A percentile compares a stretch with the other conserved stretches of the same genome.
Evolutionary conservation across 1,284 basidiomycete species (phyloP).

Genomic region (Bjerkandera adusta): DNA sequence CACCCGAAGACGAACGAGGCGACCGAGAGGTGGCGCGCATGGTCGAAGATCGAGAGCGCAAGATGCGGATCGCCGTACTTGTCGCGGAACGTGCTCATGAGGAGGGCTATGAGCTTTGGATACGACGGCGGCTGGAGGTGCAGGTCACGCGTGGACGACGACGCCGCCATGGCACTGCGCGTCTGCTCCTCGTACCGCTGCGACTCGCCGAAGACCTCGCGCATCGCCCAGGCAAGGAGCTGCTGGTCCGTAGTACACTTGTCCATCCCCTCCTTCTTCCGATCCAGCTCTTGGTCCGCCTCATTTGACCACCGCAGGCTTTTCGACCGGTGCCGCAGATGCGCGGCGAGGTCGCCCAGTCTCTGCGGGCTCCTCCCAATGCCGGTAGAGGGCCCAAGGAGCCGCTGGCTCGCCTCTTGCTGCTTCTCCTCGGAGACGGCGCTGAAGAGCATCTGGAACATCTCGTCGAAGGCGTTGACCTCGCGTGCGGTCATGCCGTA

Average conservation of each 20-base stretch:
- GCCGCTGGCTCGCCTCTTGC: not conserved
- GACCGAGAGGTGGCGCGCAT: constrained; percentile 70
- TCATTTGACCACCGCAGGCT: constrained; percentile 49
- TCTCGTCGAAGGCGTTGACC: constrained; percentile 61
- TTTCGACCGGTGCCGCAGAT: constrained; percentile 48
- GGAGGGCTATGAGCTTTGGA: constrained; percentile 67
- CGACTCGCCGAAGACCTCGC: constrained; percentile 66
- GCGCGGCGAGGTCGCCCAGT: constrained; percentile 34
- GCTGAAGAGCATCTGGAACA: constrained; percentile 71
- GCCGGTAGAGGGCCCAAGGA: constrained; percentile 13
- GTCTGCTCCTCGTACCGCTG: constrained; percentile 47
- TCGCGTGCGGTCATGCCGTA: constrained; percentile 70
- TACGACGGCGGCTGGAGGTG: constrained; percentile 62
- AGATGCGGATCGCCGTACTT: constrained; percentile 79
- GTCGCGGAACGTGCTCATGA: constrained; percentile 75
- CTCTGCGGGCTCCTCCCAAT: constrained; percentile 16
- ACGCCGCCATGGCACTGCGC: constrained; percentile 27
- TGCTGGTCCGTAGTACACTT: constrained; percentile 68
- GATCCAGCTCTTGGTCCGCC: constrained; percentile 62
- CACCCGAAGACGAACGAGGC: constrained; percentile 86
- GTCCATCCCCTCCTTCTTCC: constrained; percentile 75
- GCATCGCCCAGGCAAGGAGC: constrained; percentile 74
- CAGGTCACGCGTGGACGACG: constrained; percentile 20
- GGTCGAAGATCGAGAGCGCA: constrained; percentile 79
- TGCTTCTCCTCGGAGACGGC: constrained; percentile 42